Percentiles rank a stretch among this genome's conserved stretches.
Conservation (phyloP, 1,284 basidiomycete species). For the Testicularia cyperi region DNA sequence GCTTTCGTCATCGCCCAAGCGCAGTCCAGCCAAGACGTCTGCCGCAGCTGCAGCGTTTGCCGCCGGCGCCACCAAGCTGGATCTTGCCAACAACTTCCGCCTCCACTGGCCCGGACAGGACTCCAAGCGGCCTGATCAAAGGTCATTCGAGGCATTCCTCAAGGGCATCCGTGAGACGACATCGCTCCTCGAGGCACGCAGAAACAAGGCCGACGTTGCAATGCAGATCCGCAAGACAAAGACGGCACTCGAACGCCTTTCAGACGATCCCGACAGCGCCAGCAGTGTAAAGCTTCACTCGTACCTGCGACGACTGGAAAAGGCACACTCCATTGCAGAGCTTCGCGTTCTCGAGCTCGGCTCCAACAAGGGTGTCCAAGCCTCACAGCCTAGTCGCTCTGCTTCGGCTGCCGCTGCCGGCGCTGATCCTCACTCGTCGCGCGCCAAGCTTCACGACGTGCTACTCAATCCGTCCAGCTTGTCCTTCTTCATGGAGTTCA, state of each 20-base stretch:
- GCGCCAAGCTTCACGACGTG: slow-evolving; percentile 64
- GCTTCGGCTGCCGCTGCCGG: slow-evolving; percentile 6
- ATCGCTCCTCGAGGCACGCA: slow-evolving; percentile 40
- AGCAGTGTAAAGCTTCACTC: slow-evolving; percentile 61
- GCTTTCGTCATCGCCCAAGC: not conserved
- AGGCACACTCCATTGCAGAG: slow-evolving; percentile 81
- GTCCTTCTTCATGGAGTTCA: slow-evolving; percentile 95
- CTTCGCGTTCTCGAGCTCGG: slow-evolving; percentile 78
- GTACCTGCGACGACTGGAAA: slow-evolving; percentile 82
- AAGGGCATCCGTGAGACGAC: slow-evolving; percentile 17
- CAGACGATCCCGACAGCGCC: slow-evolving; percentile 7
- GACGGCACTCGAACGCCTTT: slow-evolving; percentile 20
- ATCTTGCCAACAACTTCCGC: slow-evolving; percentile 14
- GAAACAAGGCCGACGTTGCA: slow-evolving; percentile 40
- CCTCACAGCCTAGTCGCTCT: slow-evolving; percentile 1
- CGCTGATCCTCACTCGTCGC: slow-evolving; percentile 27
- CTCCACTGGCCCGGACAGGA: slow-evolving; percentile 16
- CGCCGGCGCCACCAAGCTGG: slow-evolving; percentile 7
- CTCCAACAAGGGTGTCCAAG: slow-evolving; percentile 18
- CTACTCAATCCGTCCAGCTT: slow-evolving; percentile 83
- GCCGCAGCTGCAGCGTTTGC: too few relatives aligned
- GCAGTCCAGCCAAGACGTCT: too few relatives aligned
- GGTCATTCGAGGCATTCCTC: slow-evolving; percentile 37
- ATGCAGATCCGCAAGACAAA: slow-evolving; percentile 47
- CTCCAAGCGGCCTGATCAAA: slow-evolving; percentile 24